Evolutionary conservation across 1,284 basidiomycete species (phyloP), one percentile per base, ranked within the genome.

Genomic region (Vanrija pseudolonga): DNA sequence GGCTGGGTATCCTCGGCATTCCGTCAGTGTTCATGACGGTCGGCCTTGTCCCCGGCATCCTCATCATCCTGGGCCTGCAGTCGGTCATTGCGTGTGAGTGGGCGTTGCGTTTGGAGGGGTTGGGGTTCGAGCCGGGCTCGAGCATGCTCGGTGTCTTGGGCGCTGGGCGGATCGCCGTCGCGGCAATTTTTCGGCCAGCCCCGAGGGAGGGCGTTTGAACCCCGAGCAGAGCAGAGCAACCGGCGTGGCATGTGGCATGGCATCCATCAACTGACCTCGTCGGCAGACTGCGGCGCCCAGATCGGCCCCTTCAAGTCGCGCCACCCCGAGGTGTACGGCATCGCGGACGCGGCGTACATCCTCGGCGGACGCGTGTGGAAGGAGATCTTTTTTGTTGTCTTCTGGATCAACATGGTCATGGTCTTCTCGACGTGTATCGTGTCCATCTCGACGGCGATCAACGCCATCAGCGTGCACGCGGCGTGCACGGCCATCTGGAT

Each of bases 1-100:
- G 80, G 64, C 82, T 82, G 66, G 82, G 82, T n/a, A 81, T 83
- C 77, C 67, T 83, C 12, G 81, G 81, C n/a, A 72, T 83, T 3
- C 82, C 82, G 0, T 80, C 79, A 45, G 76, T 81, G 3, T 77
- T 83, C 57, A 80, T 80, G 14, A 78, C 79, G 6, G 79, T 83
- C 46, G 82, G 82, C 1, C 55, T 58, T n/a, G 80, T 83, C 56
- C 81, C 82, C 3, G 81, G 80, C 12, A 69, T 82, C 15, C 47
- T 68, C 23, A 71, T 82, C 24, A 62, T 83, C 47, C 80, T 82
- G 40, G 15, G 71, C 17, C 60, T 60, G 26, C 56, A 72, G 11
- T 70, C 61, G 14, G 48, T 51, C 22, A 70, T 65, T 11, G 68
- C 69, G 23, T 73, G 65, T 68, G 59, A 55, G 59, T 55, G n/a